Conservation (phyloP, 371 early-diverging fungal genomes). For the Mortierella sp. region DNA sequence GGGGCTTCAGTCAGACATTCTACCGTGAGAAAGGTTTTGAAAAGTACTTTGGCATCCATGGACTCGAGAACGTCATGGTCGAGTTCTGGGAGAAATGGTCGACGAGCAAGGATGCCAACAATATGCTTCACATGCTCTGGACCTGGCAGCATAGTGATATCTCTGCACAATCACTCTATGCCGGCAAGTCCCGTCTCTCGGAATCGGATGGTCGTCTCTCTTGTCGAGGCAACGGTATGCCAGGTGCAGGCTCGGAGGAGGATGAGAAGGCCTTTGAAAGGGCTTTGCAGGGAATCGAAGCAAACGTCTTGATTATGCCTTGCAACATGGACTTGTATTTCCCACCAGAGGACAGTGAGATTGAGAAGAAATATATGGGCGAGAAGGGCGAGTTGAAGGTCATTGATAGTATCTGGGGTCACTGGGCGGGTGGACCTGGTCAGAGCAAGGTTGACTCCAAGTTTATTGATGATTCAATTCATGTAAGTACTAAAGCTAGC, state of each 20-base stretch:
- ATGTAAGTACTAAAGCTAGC: conserved; percentile 12
- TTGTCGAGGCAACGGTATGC: conserved; percentile 12
- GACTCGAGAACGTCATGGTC: conserved; percentile 22
- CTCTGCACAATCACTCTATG: conserved; percentile 26
- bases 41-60: conserved; percentile 20
- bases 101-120: conserved; percentile 32
- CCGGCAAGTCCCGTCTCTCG: conserved; percentile 17
- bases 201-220: conserved; percentile 13
- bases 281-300: conserved; percentile 21
- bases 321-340: conserved; percentile 19
- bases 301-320: conserved; percentile 27
- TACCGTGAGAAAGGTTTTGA: conserved; percentile 35
- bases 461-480: conserved; percentile 24
- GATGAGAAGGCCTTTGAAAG: conserved; percentile 25
- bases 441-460: conserved; percentile 21
- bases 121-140: conserved; percentile 38
- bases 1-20: conserved; percentile 30
- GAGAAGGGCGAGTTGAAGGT: conserved; percentile 29
- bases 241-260: conserved; percentile 12
- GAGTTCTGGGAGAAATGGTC: conserved; percentile 35
- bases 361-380: conserved; percentile 31
- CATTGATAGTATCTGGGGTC: conserved; percentile 36
- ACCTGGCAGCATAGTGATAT: conserved; percentile 29
- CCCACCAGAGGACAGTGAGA: conserved; percentile 35
- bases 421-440: conserved; percentile 26